Conservation (phyloP, 345 rosid genomes). For the Acer campestre region DNA sequence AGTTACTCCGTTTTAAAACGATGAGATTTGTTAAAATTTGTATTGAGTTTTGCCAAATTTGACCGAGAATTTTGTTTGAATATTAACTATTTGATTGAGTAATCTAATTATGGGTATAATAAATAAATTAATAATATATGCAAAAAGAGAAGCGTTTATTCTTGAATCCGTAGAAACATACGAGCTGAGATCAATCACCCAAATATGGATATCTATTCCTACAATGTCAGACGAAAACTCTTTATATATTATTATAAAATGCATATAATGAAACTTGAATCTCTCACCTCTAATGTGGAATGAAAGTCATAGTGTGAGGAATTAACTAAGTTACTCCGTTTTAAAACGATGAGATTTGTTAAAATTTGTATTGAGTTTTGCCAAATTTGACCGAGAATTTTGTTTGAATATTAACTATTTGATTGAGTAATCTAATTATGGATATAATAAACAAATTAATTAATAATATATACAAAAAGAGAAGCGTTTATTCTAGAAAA, state of each 20-base stretch:
- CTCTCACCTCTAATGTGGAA: no score
- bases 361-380: not conserved
- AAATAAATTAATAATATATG: not conserved
- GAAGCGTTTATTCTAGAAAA: not conserved
- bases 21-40: not conserved
- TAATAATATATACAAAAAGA: not conserved
- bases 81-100: not conserved
- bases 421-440: not conserved
- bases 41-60: not conserved
- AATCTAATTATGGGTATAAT: not conserved
- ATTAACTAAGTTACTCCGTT: no score
- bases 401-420: not conserved
- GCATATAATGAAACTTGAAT: no score
- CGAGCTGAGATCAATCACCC: no score
- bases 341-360: not conserved
- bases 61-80: not conserved
- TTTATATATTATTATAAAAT: no score
- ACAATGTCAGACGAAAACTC: accelerated
- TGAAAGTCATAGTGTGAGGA: no score
- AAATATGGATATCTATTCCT: no score
- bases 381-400: not conserved
- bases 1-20: no score
- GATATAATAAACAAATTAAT: not conserved
- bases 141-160: not conserved
- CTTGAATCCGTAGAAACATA: no score